These are phyloP conservation scores for Aspergillus avenaceus DNA, from an alignment of 495 filamentous ascomycete species.

Conservation along the genomic window DNA sequence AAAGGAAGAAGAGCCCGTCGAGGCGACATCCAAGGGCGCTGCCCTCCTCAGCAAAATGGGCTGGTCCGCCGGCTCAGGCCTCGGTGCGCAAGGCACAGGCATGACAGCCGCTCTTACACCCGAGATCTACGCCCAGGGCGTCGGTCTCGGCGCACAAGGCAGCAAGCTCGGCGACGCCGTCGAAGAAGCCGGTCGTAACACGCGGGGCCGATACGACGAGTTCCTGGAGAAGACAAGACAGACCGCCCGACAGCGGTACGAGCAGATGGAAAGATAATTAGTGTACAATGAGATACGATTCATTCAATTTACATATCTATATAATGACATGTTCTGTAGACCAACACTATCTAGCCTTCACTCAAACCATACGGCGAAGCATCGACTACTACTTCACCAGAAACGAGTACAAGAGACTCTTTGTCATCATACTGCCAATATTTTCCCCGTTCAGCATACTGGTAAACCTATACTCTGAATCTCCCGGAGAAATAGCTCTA, in stretches of 20 bases:
- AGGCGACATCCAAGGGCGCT: constrained; percentile 70
- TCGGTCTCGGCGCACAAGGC: constrained; percentile 81
- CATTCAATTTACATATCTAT: not conserved
- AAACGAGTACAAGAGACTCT: too few relatives aligned
- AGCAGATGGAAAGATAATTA: constrained; percentile 45
- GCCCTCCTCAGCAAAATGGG: constrained; percentile 88
- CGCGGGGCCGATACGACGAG: constrained; percentile 62
- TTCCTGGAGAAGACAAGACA: constrained; percentile 78
- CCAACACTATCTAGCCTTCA: too few relatives aligned
- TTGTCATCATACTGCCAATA: too few relatives aligned
- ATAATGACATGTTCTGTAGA: too few relatives aligned
- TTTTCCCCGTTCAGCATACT: too few relatives aligned
- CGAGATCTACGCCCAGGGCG: constrained; percentile 75
- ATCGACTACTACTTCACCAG: too few relatives aligned
- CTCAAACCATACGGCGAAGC: too few relatives aligned
- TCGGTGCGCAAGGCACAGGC: constrained; percentile 77
- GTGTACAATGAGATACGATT: too few relatives aligned
- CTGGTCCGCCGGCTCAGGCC: constrained; percentile 73
- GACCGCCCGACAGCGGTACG: constrained; percentile 74
- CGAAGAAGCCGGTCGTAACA: constrained; percentile 73
- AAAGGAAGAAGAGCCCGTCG: constrained; percentile 34
- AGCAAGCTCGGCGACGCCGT: constrained; percentile 79
- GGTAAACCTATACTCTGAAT: too few relatives aligned
- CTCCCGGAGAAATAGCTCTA: too few relatives aligned
- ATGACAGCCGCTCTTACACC: constrained; percentile 73